Conservation (phyloP, 2,329 filamentous ascomycete species). For the Epichloe amarillans region DNA sequence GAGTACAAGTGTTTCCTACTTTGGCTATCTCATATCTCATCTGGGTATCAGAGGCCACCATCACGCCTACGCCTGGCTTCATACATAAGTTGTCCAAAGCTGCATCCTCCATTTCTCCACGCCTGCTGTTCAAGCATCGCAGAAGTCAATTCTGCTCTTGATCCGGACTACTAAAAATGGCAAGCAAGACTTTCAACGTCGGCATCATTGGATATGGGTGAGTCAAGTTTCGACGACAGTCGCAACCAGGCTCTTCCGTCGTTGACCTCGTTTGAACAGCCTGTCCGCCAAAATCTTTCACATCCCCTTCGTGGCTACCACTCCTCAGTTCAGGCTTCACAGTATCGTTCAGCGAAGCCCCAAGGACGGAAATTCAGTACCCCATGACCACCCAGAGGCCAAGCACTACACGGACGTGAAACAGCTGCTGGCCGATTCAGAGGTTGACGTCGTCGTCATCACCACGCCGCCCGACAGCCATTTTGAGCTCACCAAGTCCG, state of each 20-base stretch:
- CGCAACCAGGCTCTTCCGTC: background rate
- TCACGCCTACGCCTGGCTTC: conserved; percentile 20
- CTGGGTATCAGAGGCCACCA: conserved; percentile 30
- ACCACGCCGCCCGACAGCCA: conserved; percentile 62
- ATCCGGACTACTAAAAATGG: conserved; percentile 11
- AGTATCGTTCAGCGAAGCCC: conserved; percentile 65
- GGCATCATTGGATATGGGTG: conserved; percentile 40
- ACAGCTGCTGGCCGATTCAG: conserved; percentile 49
- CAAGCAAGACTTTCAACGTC: conserved; percentile 32
- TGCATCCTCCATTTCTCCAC: no score
- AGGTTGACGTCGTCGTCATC: conserved; percentile 56
- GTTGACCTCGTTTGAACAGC: conserved; percentile 18
- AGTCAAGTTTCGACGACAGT: conserved; percentile 8
- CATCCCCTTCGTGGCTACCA: conserved; percentile 60
- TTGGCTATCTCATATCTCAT: no score
- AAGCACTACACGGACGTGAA: conserved; percentile 51
- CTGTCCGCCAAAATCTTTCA: conserved; percentile 68
- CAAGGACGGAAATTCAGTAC: conserved; percentile 49
- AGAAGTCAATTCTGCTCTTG: background rate
- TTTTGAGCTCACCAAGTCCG: conserved; percentile 48
- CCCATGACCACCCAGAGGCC: conserved; percentile 50
- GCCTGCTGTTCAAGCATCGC: no score
- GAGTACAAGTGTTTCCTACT: no score
- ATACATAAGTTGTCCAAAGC: no score
- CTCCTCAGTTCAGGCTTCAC: conserved; percentile 53